Base-by-base conservation (phyloP, 2,329 filamentous ascomycete genomes). In the Trichoderma gracile region DNA sequence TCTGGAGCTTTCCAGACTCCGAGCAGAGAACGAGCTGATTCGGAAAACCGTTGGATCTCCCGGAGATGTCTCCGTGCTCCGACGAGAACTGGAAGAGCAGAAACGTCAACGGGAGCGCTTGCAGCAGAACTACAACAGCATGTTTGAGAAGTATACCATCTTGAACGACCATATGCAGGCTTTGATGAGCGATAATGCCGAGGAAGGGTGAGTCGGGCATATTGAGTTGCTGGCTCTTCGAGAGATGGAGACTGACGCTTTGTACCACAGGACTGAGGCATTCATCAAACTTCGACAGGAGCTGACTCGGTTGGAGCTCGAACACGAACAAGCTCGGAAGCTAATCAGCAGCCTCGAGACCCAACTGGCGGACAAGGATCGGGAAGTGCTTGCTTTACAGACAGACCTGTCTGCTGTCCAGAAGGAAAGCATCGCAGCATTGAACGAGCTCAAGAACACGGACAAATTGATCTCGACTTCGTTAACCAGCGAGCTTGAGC, bases 1-100 rank as follows among this genome's bases (percentile, higher is more conserved):
- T 12, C 73, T 86, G 19, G 83, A 86, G 70, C 72, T 86, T 23
- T 84, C 84, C 33, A 81, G 86, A 40, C 76, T 89, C 54, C 85
- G 84, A 71, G 83, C 86, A 6, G 87, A 89, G 73, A 88, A 87
- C 69, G 80, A 82, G 42, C 73, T 88, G 8, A 76, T 89, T 14
- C 82, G 82, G 65, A 83, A 80, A 66, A 85, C 80, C 56, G 78
- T 85, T 58, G 81, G 80, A 10, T 82, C 81, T 8, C 80, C 81
- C 8, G 82, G 83, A 1, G 84, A 86, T 68, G 83, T 81, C 63
- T 81, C 82, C 49, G 76, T 80, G 49, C 76, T 89, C 52, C 80
- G 84, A 33, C 78, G 79, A 60, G 84, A 88, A 67, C 76, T 87
- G 33, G 85, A 88, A 54, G 80, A 84, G 64, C 76, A 82, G 63